Base-by-base conservation (phyloP, 2,329 filamentous ascomycete genomes). In the Tolypocladium capitatum region DNA sequence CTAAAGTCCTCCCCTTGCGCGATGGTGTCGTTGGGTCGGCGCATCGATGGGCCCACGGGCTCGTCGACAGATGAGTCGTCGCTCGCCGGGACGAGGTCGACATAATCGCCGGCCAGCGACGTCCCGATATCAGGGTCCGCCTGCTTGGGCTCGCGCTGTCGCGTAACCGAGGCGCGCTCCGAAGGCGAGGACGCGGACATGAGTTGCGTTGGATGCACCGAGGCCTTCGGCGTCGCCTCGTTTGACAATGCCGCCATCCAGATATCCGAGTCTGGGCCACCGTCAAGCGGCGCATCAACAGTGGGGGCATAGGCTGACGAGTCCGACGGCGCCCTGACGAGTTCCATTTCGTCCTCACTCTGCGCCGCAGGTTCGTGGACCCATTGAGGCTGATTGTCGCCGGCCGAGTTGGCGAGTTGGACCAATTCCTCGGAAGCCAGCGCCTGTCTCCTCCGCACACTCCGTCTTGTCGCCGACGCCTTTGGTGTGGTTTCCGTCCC, bases 1-100 rank as follows among this genome's bases (percentile, higher is more conserved):
- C 75, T 79, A 51, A 79, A 78, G 35, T 74, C 72, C 50, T 79
- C 75, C 16, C 65, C 69, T n/a, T 73, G 67, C 4, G 67, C 66
- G 43, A 73, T 66, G 0, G 67, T 74, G 45, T 75, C 65, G 31
- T 67, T 64, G 41, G 47, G 51, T 36, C 45, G 48, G n/a, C 53
- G 58, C 44, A 45, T 54, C 48, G 28, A 48, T 35, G 53, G 54
- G 41, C 47, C 55, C 32, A 49, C 54, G 20, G 49, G 60, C 45
- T 66, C 64, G 33, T 63, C 58, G 18, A 53, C 52, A 8, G 64
- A 66, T 7, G 63, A 67, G 18, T 53, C 50, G 34, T 67, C 63
- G 34, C 64, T 67, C 14, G 59, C 60, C 16, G 58, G 53, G 4
- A 57, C 56, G 38, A 60, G 50, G 30, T 57, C 57, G 42, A 58